A percentile compares a stretch with the other conserved stretches of the same genome.
These are phyloP conservation scores for Fusarium acutatum DNA, from an alignment of 2,329 filamentous ascomycete genomes.

Conservation along the genomic window DNA sequence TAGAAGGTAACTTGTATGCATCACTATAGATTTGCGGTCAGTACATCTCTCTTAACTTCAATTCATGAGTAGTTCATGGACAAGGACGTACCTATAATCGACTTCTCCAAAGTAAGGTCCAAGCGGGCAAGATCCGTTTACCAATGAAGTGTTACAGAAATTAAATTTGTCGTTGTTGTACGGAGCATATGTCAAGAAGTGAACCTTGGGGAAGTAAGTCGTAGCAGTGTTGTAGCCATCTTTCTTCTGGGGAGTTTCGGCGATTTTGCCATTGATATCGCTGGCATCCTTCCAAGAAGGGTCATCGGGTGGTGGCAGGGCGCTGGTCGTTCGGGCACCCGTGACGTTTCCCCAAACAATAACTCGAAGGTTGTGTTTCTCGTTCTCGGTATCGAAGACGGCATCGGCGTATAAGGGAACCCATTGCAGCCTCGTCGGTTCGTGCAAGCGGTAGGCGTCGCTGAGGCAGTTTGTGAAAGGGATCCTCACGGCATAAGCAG, in stretches of 20 bases:
- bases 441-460: slow-evolving; percentile 63
- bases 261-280: slow-evolving; percentile 78
- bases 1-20: slow-evolving; percentile 68
- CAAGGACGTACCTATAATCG: slow-evolving; percentile 46
- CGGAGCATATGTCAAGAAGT: slow-evolving; percentile 81
- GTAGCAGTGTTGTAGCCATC: slow-evolving; percentile 65
- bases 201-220: slow-evolving; percentile 76
- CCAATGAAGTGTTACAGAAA: slow-evolving; percentile 73
- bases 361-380: slow-evolving; percentile 73
- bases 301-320: slow-evolving; percentile 68
- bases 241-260: slow-evolving; percentile 61
- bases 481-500: slow-evolving; percentile 71
- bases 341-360: slow-evolving; percentile 93
- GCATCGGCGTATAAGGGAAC: slow-evolving; percentile 79
- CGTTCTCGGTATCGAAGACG: slow-evolving; percentile 69
- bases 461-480: slow-evolving; percentile 86
- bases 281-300: slow-evolving; percentile 69
- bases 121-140: slow-evolving; percentile 76
- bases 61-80: not conserved
- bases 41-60: not conserved
- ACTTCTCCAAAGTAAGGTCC: slow-evolving; percentile 71
- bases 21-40: slow-evolving; percentile 39
- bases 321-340: slow-evolving; percentile 67
- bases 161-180: slow-evolving; percentile 57
- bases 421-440: slow-evolving; percentile 78